Evolutionary conservation across 805 yeast genomes (phyloP).

Genomic region (Schizosaccharomyces japonicus): DNA sequence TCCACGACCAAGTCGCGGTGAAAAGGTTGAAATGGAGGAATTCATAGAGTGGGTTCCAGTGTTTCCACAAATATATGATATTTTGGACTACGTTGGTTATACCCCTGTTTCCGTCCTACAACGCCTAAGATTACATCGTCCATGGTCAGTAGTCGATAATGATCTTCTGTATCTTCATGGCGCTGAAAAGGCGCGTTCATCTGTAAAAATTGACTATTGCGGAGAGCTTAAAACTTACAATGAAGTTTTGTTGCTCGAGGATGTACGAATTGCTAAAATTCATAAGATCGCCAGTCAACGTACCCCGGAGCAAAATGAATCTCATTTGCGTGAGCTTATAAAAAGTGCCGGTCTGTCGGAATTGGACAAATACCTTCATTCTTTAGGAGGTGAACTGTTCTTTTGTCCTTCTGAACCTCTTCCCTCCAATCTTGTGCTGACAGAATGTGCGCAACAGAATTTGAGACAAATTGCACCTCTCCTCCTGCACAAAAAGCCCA

Average conservation of each 20-base stretch:
- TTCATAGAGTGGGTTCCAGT: conserved; percentile 1
- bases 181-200: not conserved
- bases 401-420: not conserved
- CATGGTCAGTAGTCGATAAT: not conserved
- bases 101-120: not conserved
- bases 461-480: conserved; percentile 2
- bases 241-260: not conserved
- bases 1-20: no score
- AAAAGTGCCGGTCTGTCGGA: not conserved
- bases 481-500: conserved; percentile 24
- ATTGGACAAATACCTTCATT: not conserved
- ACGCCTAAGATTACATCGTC: not conserved
- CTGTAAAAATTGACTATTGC: not conserved
- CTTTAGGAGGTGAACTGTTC: not conserved
- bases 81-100: not conserved
- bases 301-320: not conserved
- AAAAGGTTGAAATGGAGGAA: conserved; percentile 1
- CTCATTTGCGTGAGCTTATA: not conserved
- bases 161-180: not conserved
- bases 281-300: not conserved
- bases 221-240: not conserved
- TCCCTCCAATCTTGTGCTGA: not conserved
- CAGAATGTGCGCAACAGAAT: not conserved
- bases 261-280: not conserved
- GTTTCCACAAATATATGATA: conserved; percentile 1